A percentile compares a stretch with the other conserved stretches of the same genome.
phyloP scores from a whole-genome alignment of 805 yeast species.

The Maudiozyma saulgeensis region DNA sequence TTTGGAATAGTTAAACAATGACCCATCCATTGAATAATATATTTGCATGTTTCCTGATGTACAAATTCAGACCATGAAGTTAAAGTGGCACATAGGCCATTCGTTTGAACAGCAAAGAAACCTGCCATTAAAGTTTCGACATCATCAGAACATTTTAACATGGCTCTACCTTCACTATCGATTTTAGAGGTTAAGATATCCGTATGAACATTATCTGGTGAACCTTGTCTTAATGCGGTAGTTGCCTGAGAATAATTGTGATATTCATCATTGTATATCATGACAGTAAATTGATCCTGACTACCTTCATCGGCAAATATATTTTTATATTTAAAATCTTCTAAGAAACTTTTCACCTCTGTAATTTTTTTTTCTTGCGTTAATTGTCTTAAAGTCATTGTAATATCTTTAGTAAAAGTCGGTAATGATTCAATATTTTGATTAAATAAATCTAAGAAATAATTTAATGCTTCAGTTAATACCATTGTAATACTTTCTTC shows the following conservation, averaged over 20 bases:
- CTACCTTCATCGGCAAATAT: slow-evolving; percentile 2
- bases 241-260: slow-evolving; percentile 53
- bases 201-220: slow-evolving; percentile 27
- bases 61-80: slow-evolving; percentile 41
- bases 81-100: slow-evolving; percentile 50
- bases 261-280: slow-evolving; percentile 73
- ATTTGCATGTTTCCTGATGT: slow-evolving; percentile 38
- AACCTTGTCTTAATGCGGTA: slow-evolving; percentile 35
- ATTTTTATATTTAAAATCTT: slow-evolving; percentile 10
- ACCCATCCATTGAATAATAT: slow-evolving; percentile 44
- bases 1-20: slow-evolving; percentile 34
- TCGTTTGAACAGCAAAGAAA: slow-evolving; percentile 33
- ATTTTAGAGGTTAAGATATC: slow-evolving; percentile 34
- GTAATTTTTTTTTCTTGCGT: slow-evolving; percentile 16
- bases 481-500: slow-evolving; percentile 19
- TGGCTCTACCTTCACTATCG: slow-evolving; percentile 42
- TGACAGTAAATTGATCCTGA: slow-evolving; percentile 35
- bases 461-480: slow-evolving; percentile 30
- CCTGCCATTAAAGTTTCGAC: slow-evolving; percentile 26
- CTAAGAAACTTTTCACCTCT: slow-evolving; percentile 13
- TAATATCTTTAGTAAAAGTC: slow-evolving; percentile 24
- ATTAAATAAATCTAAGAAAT: slow-evolving; percentile 33
- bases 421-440: slow-evolving; percentile 29
- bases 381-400: slow-evolving; percentile 21
- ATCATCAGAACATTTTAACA: slow-evolving; percentile 31